Percentiles rank a stretch among this genome's conserved stretches.
Conservation (phyloP, 371 early-diverging fungal genomes). For the Apophysomyces sp. region DNA sequence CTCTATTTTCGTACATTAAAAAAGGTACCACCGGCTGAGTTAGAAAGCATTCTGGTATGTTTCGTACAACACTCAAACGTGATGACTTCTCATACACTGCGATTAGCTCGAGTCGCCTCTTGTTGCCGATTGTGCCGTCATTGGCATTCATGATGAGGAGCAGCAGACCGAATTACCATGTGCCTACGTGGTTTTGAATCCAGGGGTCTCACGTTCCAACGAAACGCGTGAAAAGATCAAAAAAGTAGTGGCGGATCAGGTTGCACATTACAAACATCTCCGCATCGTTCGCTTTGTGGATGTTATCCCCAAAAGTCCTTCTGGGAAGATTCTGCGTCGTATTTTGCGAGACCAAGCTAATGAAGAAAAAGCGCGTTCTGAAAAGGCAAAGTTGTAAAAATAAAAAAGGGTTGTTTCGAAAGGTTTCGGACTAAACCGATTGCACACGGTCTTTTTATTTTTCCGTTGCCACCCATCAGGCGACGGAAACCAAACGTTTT, state of each 20-base stretch:
- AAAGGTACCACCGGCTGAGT: constrained; percentile 61
- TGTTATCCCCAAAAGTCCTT: constrained; percentile 65
- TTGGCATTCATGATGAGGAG: constrained; percentile 51
- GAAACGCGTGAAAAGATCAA: constrained; percentile 46
- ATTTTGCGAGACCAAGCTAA: constrained; percentile 11
- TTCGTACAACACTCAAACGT: background rate
- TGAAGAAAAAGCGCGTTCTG: background rate
- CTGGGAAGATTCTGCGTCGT: constrained; percentile 78
- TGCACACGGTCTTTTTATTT: background rate
- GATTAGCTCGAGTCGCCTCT: constrained; percentile 55
- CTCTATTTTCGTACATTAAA: background rate
- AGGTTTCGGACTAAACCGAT: too few species aligned
- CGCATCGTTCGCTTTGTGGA: constrained; percentile 66
- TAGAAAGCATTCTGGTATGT: constrained; percentile 61
- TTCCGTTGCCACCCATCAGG: background rate
- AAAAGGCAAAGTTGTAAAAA: background rate
- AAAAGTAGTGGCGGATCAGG: constrained; percentile 54
- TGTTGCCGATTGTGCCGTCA: constrained; percentile 74
- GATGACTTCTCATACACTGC: background rate
- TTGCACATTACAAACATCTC: constrained; percentile 72
- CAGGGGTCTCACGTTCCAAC: constrained; percentile 21
- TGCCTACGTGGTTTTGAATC: constrained; percentile 61
- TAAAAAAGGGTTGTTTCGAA: too few species aligned
- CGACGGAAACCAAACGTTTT: background rate
- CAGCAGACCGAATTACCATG: constrained; percentile 72